These are phyloP conservation scores for Solanum hybrid DNA, from an alignment of 305 asterid species.

Conservation along the genomic window DNA sequence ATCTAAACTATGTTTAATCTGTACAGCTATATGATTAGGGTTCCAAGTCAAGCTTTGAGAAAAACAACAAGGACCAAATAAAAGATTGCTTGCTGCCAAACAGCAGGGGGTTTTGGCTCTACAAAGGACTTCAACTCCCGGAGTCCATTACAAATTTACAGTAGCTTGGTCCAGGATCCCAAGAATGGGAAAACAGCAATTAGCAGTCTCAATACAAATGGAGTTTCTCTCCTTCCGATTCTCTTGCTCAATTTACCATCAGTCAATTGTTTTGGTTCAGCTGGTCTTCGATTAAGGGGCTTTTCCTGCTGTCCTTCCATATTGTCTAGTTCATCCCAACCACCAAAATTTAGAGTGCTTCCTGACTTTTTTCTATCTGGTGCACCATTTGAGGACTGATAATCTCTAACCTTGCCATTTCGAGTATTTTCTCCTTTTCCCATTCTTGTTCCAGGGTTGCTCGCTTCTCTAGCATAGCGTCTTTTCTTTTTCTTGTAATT, in stretches of 20 bases:
- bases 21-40: neutral
- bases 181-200: slow-evolving; percentile 47
- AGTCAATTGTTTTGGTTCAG: slow-evolving; percentile 11
- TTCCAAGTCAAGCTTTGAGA: neutral
- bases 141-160: neutral
- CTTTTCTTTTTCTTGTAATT: slow-evolving; percentile 37
- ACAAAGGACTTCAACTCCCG: neutral
- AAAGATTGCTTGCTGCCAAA: neutral
- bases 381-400: slow-evolving; percentile 30
- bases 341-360: slow-evolving; percentile 37
- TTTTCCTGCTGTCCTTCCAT: slow-evolving; percentile 16
- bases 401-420: slow-evolving; percentile 22
- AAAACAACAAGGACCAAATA: neutral
- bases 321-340: slow-evolving; percentile 83
- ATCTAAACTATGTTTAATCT: neutral
- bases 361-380: slow-evolving; percentile 15
- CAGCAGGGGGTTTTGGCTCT: neutral
- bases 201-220: slow-evolving; percentile 36
- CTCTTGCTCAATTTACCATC: slow-evolving; percentile 35
- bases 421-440: slow-evolving; percentile 20
- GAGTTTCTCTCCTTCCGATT: slow-evolving; percentile 36
- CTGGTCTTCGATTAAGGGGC: neutral
- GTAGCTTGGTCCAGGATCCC: slow-evolving; percentile 51
- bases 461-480: slow-evolving; percentile 23
- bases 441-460: slow-evolving; percentile 24